Base-by-base conservation (phyloP, 768 basidiomycete species). In the Suillus clintonianus region DNA sequence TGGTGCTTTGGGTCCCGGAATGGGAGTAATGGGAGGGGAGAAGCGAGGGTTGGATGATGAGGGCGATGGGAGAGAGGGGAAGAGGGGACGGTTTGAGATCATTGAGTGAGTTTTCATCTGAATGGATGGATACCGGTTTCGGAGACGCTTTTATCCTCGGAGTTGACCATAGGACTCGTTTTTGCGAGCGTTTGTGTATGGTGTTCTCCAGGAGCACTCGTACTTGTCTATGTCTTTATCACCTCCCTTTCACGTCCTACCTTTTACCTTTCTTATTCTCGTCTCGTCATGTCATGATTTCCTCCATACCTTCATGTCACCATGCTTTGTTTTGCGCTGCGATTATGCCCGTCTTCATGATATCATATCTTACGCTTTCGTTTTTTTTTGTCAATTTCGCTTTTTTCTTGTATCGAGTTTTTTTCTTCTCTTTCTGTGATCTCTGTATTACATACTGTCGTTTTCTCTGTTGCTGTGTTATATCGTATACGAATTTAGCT, bases 1-100 rank as follows among this genome's bases (percentile, higher is more conserved):
- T 27, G 60, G 61, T 30, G 45, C 30, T 27, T 56, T 64, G 55
- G 66, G 58, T 34, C 62, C 45, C 34, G 34, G 22, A 58, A 50
- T 54, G 60, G 60, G 36, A 27, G 48, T 43, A 39, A 15, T n/a
- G 32, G 66, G 32, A 2, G 58, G 63, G 2, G 77, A 78, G 66
- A 82, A 83, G 67, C 71, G 81, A 19, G 62, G 65, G 1, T 68
- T 78, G 64, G 81, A 79, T n/a, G 72, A 72, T 11, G 75, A 74
- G 24, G 80, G 79, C 45, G 81, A 77, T 14, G 68, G 62, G 51
- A 76, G 85, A 57, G 79, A 81, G 14, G 80, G 78, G 27, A 89
- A 89, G 74, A 79, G 85, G 62, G 84, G 86, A 64, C 78, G 88
- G 62, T 89, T 89, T 62, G 87, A 88, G 67, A 74, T 86, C 30